Percentiles rank a stretch among this genome's conserved stretches.
These are phyloP conservation scores for Fusarium nygamai DNA, from an alignment of 2,329 filamentous ascomycete species.

Conservation along the genomic window DNA sequence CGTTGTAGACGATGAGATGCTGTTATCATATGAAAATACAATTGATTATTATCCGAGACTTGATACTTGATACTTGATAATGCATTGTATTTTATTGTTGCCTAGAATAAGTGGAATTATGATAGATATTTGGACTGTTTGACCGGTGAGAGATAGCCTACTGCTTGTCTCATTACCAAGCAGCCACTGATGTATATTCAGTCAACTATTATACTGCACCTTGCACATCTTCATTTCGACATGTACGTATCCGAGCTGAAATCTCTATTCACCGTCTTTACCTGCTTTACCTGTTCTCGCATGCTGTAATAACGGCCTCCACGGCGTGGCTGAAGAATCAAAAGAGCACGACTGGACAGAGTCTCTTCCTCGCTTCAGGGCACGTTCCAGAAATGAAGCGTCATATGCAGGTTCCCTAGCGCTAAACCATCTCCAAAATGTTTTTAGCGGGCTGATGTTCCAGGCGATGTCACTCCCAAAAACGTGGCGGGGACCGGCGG, in stretches of 20 bases:
- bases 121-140: neutral
- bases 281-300: neutral
- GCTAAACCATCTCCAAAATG: conserved; percentile 19
- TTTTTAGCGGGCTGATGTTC: conserved; percentile 28
- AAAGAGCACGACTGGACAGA: neutral
- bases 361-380: neutral
- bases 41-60: neutral
- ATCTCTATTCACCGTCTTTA: neutral
- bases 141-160: neutral
- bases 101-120: neutral
- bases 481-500: neutral
- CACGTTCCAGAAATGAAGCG: conserved; percentile 25
- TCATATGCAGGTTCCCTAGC: conserved; percentile 20
- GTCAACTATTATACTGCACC: neutral
- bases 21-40: neutral
- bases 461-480: conserved; percentile 12
- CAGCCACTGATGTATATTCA: neutral
- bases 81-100: neutral
- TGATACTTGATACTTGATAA: neutral
- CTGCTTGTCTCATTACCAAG: conserved; percentile 14
- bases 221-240: neutral
- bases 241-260: conserved; percentile 19
- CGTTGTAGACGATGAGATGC: neutral
- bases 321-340: conserved; percentile 14
- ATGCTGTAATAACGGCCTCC: neutral